Evolutionary conservation across 805 yeast species (phyloP).

Genomic region (Ogataea methanolica): DNA sequence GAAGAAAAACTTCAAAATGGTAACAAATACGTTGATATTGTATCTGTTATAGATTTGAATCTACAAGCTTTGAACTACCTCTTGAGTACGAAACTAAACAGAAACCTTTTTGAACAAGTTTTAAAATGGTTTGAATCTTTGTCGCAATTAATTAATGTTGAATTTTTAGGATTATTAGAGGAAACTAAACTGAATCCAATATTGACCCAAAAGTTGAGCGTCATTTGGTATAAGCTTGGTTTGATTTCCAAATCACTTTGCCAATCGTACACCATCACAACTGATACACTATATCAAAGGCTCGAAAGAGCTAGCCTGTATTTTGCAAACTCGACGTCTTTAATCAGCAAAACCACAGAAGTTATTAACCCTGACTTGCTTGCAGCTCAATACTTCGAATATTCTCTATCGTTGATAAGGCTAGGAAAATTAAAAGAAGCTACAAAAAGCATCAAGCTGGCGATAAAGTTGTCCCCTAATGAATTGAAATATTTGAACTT

Average conservation of each 20-base stretch:
- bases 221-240: slow-evolving; percentile 21
- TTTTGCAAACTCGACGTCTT: slow-evolving; percentile 8
- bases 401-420: slow-evolving; percentile 45
- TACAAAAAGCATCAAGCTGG: slow-evolving; percentile 40
- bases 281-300: slow-evolving; percentile 8
- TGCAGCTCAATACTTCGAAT: slow-evolving; percentile 31
- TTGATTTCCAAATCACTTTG: slow-evolving; percentile 17
- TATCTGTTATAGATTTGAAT: slow-evolving; percentile 26
- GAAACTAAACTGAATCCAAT: slow-evolving; percentile 8
- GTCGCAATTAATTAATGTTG: slow-evolving; percentile 3
- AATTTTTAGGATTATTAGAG: slow-evolving; percentile 6
- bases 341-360: not conserved
- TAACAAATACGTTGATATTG: slow-evolving; percentile 32
- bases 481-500: slow-evolving; percentile 65
- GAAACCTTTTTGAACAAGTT: slow-evolving; percentile 13
- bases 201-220: slow-evolving; percentile 15
- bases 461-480: slow-evolving; percentile 46
- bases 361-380: not conserved
- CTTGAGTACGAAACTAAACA: slow-evolving; percentile 4
- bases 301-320: slow-evolving; percentile 3
- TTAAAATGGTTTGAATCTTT: slow-evolving; percentile 15
- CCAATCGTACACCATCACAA: slow-evolving; percentile 7
- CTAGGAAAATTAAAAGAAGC: slow-evolving; percentile 39
- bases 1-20: slow-evolving; percentile 33
- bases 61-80: slow-evolving; percentile 13